These are phyloP conservation scores for Pichia manshurica DNA, from an alignment of 805 yeast genomes.

Conservation along the genomic window DNA sequence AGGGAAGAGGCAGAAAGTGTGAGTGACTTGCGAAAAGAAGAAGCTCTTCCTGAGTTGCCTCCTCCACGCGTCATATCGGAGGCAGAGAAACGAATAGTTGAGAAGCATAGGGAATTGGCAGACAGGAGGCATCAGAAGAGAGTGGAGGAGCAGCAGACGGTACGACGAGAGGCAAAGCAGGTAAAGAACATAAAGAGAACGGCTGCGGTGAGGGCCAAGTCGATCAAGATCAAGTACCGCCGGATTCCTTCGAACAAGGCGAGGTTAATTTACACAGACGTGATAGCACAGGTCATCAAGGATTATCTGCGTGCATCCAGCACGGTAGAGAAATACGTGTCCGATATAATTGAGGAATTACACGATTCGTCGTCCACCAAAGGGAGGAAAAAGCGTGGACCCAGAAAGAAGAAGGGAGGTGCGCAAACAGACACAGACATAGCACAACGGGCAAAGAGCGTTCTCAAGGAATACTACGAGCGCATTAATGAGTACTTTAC, in stretches of 20 bases:
- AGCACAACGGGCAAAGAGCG: slow-evolving; percentile 2
- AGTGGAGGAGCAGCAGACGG: not conserved
- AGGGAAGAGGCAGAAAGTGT: not conserved
- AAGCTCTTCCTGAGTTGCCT: not conserved
- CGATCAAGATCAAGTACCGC: slow-evolving; percentile 22
- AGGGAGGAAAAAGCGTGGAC: no score
- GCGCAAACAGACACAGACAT: not conserved
- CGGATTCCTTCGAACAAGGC: slow-evolving; percentile 26
- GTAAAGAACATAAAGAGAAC: not conserved
- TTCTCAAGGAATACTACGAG: slow-evolving; percentile 20
- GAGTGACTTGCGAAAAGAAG: no score
- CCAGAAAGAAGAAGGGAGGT: not conserved
- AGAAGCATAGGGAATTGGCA: slow-evolving; percentile 2
- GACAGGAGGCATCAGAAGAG: not conserved
- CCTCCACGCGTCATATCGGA: not conserved
- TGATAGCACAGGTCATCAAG: slow-evolving; percentile 26
- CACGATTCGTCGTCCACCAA: no score
- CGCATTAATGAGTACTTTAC: slow-evolving; percentile 27
- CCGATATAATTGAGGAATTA: not conserved
- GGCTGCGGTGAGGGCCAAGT: slow-evolving; percentile 1
- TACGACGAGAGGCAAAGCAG: not conserved
- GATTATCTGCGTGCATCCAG: slow-evolving; percentile 25
- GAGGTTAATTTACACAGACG: slow-evolving; percentile 30
- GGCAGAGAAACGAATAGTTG: slow-evolving; percentile 1
- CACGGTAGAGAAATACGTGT: slow-evolving; percentile 11